Evolutionary conservation across 805 yeast genomes (phyloP).

Genomic region (Sugiyamaella mastotermitis): DNA sequence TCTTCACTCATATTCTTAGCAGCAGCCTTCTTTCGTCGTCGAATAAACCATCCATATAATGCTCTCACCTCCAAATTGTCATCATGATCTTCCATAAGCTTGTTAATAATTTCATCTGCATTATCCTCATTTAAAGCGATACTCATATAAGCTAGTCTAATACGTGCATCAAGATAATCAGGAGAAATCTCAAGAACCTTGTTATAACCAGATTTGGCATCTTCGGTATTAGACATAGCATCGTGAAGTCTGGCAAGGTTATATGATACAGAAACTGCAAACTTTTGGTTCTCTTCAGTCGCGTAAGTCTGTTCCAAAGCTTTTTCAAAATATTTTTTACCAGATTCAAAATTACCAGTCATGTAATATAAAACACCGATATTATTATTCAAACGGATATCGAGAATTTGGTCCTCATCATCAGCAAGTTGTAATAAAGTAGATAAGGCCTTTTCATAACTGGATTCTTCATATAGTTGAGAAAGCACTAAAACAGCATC

Average conservation of each 20-base stretch:
- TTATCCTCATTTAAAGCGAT: conserved; percentile 37
- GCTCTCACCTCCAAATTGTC: conserved; percentile 79
- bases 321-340: conserved; percentile 31
- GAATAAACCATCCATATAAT: conserved; percentile 85
- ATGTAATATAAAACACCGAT: conserved; percentile 77
- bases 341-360: conserved; percentile 52
- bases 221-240: conserved; percentile 32
- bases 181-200: conserved; percentile 57
- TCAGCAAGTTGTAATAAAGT: conserved; percentile 59
- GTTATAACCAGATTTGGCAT: conserved; percentile 44
- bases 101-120: conserved; percentile 44
- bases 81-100: conserved; percentile 47
- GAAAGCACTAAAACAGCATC: conserved; percentile 68
- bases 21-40: conserved; percentile 28
- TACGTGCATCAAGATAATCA: conserved; percentile 64
- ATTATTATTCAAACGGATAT: conserved; percentile 62
- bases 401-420: conserved; percentile 29
- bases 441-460: conserved; percentile 57
- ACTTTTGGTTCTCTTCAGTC: not conserved
- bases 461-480: conserved; percentile 60
- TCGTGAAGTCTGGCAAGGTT: conserved; percentile 77
- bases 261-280: conserved; percentile 45
- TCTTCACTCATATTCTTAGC: conserved; percentile 45
- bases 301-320: conserved; percentile 5
- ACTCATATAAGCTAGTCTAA: conserved; percentile 62